phyloP scores from a whole-genome alignment of 1,139 yeast species.

The Nematodospora anomalae region DNA sequence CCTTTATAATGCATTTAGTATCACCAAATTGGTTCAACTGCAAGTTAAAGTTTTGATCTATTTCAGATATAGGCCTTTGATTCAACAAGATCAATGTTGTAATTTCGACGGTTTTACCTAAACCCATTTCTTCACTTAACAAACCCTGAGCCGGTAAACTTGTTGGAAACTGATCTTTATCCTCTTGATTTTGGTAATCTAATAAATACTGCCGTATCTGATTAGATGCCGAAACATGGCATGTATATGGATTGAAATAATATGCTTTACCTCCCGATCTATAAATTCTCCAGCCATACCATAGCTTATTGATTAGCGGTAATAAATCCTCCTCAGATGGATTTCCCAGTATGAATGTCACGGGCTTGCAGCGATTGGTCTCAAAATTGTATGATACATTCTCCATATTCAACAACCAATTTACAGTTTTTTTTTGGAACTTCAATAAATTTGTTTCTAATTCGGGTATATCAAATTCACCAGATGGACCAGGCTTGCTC shows the following conservation, averaged over 20 bases:
- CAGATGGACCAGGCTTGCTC: constrained; percentile 19
- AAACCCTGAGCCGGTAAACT: constrained; percentile 60
- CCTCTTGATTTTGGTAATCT: constrained; percentile 18
- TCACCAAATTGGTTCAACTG: constrained; percentile 36
- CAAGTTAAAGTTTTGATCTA: constrained; percentile 38
- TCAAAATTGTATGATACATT: constrained; percentile 42
- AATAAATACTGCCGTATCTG: constrained; percentile 25
- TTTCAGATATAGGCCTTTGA: constrained; percentile 48
- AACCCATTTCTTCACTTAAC: constrained; percentile 93
- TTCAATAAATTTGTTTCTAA: constrained; percentile 49
- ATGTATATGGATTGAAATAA: constrained; percentile 54
- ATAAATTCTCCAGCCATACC: constrained; percentile 52
- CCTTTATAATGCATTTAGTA: constrained; percentile 46
- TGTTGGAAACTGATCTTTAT: constrained; percentile 14
- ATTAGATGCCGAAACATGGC: constrained; percentile 40
- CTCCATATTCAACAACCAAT: constrained; percentile 66
- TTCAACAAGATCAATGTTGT: constrained; percentile 64
- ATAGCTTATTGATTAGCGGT: constrained; percentile 32
- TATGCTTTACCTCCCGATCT: constrained; percentile 14
- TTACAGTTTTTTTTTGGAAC: constrained; percentile 63
- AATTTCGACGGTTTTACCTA: constrained; percentile 90
- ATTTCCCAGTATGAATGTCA: constrained; percentile 17
- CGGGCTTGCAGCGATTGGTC: constrained; percentile 22
- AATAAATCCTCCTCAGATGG: constrained; percentile 6
- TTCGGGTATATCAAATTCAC: constrained; percentile 42